phyloP scores from a whole-genome alignment of 2,329 filamentous ascomycete species.

The Nemania sp. region DNA sequence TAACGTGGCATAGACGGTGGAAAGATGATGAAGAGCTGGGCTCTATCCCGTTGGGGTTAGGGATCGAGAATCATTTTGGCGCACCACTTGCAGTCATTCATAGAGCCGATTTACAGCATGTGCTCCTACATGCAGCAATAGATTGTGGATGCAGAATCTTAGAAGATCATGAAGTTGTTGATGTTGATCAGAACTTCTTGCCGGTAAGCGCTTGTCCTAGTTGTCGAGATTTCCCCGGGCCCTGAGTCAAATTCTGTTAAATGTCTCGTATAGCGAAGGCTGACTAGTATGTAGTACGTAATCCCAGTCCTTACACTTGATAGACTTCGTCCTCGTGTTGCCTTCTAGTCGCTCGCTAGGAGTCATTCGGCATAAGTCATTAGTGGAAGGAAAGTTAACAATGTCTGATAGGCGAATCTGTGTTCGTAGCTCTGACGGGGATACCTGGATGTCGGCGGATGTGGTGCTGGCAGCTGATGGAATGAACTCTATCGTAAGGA shows the following conservation, averaged over 20 bases:
- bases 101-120: constrained; percentile 45
- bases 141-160: constrained; percentile 40
- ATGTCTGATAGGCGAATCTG: constrained; percentile 42
- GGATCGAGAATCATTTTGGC: constrained; percentile 41
- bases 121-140: constrained; percentile 41
- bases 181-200: constrained; percentile 41
- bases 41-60: constrained; percentile 36
- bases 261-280: constrained; percentile 2
- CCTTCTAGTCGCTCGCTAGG: not conserved
- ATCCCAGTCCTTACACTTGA: not conserved
- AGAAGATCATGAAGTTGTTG: constrained; percentile 44
- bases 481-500: constrained; percentile 62
- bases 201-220: constrained; percentile 27
- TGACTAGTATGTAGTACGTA: constrained; percentile 31
- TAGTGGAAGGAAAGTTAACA: constrained; percentile 4
- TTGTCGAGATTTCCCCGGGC: not conserved
- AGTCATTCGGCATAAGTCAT: not conserved
- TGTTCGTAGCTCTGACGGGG: constrained; percentile 32
- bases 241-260: not conserved
- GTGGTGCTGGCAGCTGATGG: constrained; percentile 66
- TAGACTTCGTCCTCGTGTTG: not conserved
- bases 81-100: constrained; percentile 45
- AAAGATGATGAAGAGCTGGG: constrained; percentile 44
- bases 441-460: constrained; percentile 56
- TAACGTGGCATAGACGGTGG: constrained; percentile 42